Percentiles rank a stretch among this genome's conserved stretches.
Conservation (phyloP, 2,329 filamentous ascomycete genomes). For the Fusarium aywerte region DNA sequence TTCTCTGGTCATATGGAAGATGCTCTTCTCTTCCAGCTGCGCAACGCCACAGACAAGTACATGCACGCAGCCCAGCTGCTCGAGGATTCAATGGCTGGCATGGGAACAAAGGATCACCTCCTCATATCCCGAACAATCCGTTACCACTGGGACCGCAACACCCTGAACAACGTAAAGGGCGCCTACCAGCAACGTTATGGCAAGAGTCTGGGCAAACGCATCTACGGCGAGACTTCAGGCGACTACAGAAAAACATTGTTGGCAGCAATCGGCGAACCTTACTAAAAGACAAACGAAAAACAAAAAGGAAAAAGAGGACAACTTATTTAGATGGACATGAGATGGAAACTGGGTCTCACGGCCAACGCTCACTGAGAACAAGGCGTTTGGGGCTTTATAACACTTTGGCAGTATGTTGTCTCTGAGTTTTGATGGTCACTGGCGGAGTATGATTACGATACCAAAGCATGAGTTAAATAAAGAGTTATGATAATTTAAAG, state of each 20-base stretch:
- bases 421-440: constrained; percentile 11
- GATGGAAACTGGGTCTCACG: constrained; percentile 17
- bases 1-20: constrained; percentile 95
- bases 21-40: constrained; percentile 83
- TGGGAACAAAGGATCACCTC: constrained; percentile 86
- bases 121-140: constrained; percentile 82
- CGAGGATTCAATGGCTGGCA: constrained; percentile 87
- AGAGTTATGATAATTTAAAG: not conserved
- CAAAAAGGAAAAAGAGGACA: not conserved
- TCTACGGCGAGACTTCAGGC: constrained; percentile 85
- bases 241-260: constrained; percentile 83
- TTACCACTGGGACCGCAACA: constrained; percentile 82
- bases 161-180: constrained; percentile 79
- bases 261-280: constrained; percentile 68
- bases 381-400: constrained; percentile 32
- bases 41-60: constrained; percentile 79
- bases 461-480: constrained; percentile 13
- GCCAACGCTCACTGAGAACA: constrained; percentile 20
- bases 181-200: constrained; percentile 80
- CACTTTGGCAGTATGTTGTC: constrained; percentile 17
- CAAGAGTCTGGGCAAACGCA: constrained; percentile 72
- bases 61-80: constrained; percentile 84
- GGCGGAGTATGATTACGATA: constrained; percentile 24
- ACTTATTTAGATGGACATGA: not conserved
- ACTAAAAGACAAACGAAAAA: constrained; percentile 10